These are phyloP conservation scores for Pichia sp. DNA, from an alignment of 1,139 yeast species.

Conservation along the genomic window DNA sequence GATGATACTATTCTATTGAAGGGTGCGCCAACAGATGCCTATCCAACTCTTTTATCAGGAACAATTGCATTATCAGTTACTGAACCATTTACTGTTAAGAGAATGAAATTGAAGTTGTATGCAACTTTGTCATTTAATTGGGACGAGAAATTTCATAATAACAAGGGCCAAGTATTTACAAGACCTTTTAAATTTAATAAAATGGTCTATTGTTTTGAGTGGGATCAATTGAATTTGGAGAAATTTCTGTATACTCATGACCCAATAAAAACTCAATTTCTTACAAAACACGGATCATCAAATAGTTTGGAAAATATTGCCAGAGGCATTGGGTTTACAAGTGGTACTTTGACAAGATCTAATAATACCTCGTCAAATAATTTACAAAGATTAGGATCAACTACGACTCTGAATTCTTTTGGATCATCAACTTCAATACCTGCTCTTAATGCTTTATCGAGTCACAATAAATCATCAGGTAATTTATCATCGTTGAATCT, in stretches of 20 bases:
- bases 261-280: constrained; percentile 13
- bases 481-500: constrained; percentile 14
- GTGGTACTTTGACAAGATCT: constrained; percentile 27
- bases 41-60: constrained; percentile 71
- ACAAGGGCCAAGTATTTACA: constrained; percentile 38
- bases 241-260: constrained; percentile 22
- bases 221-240: constrained; percentile 61
- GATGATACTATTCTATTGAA: constrained; percentile 77
- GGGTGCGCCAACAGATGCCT: constrained; percentile 72
- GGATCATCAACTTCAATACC: constrained; percentile 9
- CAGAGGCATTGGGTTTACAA: constrained; percentile 22
- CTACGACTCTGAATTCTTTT: constrained; percentile 6
- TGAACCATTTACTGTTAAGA: constrained; percentile 68
- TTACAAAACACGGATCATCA: constrained; percentile 14
- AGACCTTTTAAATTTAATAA: constrained; percentile 57
- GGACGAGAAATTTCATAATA: constrained; percentile 43
- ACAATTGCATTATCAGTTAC: constrained; percentile 66
- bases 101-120: constrained; percentile 53
- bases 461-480: constrained; percentile 10
- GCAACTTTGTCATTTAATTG: constrained; percentile 58
- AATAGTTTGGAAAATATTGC: constrained; percentile 10
- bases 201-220: constrained; percentile 63
- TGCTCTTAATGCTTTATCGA: neutral
- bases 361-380: constrained; percentile 28
- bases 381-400: constrained; percentile 21